Conservation (phyloP, 768 basidiomycete species). For the Leccinellum rugosiceps region DNA sequence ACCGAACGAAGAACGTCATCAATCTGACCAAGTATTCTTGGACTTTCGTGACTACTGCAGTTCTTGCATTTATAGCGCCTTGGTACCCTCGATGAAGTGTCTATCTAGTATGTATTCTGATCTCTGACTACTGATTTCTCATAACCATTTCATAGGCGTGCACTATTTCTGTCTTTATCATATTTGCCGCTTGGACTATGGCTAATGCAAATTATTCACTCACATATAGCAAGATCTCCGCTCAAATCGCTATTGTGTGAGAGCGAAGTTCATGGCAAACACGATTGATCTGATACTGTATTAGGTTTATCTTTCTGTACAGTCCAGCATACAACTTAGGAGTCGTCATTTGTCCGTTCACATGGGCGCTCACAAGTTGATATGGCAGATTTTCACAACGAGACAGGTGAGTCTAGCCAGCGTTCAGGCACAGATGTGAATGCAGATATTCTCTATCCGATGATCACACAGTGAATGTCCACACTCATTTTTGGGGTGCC, state of each 20-base stretch:
- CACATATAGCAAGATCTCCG: constrained; percentile 2
- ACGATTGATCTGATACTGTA: background rate
- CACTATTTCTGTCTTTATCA: constrained; percentile 9
- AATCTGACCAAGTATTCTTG: constrained; percentile 7
- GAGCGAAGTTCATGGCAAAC: background rate
- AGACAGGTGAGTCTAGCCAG: constrained; percentile 49
- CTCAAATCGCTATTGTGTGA: constrained; percentile 10
- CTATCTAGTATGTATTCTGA: background rate
- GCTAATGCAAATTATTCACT: constrained; percentile 13
- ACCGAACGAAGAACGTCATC: constrained; percentile 14
- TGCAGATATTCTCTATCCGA: constrained; percentile 7
- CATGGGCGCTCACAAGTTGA: constrained; percentile 14
- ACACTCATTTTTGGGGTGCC: constrained; percentile 74
- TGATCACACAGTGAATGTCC: constrained; percentile 68
- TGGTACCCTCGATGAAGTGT: constrained; percentile 3
- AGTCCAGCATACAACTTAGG: background rate
- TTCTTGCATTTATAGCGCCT: constrained; percentile 4
- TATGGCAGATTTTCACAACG: constrained; percentile 68
- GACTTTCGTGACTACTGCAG: constrained; percentile 1
- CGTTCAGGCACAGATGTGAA: constrained; percentile 1
- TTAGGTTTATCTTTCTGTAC: constrained; percentile 8
- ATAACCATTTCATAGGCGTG: background rate
- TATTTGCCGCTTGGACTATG: constrained; percentile 17
- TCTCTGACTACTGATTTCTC: background rate
- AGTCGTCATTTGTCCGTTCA: constrained; percentile 27